phyloP scores from a whole-genome alignment of 495 filamentous ascomycete species.

The Astrothelium subdiscretum region DNA sequence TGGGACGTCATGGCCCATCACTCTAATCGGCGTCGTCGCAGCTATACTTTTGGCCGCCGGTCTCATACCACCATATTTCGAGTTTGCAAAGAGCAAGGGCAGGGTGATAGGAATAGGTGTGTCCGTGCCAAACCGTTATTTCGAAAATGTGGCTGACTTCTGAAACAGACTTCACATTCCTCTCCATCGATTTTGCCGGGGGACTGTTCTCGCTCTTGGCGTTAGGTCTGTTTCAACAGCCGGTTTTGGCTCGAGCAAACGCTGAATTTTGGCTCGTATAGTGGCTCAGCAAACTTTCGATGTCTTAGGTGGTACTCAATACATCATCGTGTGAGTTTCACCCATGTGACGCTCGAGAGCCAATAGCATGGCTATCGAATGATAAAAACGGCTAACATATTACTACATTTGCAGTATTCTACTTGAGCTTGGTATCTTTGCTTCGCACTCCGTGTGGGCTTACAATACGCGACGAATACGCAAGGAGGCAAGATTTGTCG shows the following conservation, averaged over 20 bases:
- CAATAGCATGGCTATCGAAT: no score
- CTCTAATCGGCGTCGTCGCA: conserved; percentile 49
- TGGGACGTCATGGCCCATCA: conserved; percentile 43
- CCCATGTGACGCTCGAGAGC: no score
- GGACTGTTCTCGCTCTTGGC: conserved; percentile 68
- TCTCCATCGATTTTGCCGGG: conserved; percentile 58
- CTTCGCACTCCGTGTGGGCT: conserved; percentile 56
- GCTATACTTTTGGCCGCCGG: conserved; percentile 48
- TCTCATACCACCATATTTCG: conserved; percentile 58
- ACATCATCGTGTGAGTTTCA: conserved; percentile 48
- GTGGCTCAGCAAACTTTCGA: conserved; percentile 62
- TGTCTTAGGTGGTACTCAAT: conserved; percentile 54
- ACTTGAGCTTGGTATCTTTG: conserved; percentile 58
- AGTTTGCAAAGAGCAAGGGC: conserved; percentile 59
- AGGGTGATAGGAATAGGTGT: conserved; percentile 57
- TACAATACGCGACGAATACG: conserved; percentile 50
- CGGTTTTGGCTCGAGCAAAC: background rate
- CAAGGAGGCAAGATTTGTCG: conserved; percentile 41
- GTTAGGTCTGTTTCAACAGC: conserved; percentile 37
- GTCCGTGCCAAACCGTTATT: conserved; percentile 14
- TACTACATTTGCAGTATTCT: conserved; percentile 33
- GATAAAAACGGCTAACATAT: background rate
- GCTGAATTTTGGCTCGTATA: conserved; percentile 9
- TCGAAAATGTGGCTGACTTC: background rate
- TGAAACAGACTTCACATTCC: conserved; percentile 45